These are phyloP conservation scores for Taxillus chinensis DNA, from an alignment of 164 flowering plant genomes.

Conservation along the genomic window DNA sequence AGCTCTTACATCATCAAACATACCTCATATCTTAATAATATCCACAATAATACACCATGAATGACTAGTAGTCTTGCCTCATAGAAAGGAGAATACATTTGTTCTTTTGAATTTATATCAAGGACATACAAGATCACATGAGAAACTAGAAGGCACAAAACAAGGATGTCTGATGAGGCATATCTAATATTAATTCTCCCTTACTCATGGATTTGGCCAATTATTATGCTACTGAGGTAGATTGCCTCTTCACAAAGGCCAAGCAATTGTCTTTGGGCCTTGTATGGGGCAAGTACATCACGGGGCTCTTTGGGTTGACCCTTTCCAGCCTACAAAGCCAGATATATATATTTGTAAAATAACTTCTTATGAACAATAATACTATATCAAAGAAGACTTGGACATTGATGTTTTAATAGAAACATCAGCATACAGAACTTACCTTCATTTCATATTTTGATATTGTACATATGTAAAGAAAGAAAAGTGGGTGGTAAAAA, in stretches of 20 bases:
- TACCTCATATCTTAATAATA: no score
- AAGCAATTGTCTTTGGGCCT: slow-evolving; percentile 72
- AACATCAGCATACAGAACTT: neutral
- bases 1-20: no score
- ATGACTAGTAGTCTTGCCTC: no score
- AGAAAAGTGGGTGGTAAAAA: neutral
- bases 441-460: neutral
- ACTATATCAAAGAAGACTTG: neutral
- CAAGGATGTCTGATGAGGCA: no score
- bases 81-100: no score
- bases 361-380: neutral
- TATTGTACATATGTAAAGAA: neutral
- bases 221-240: no score
- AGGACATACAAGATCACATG: no score
- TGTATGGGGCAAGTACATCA: slow-evolving; percentile 56
- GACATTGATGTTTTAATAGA: neutral
- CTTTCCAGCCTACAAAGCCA: slow-evolving; percentile 44
- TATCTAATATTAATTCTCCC: no score
- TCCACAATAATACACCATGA: no score
- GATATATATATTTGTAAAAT: neutral
- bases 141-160: no score
- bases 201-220: no score
- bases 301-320: slow-evolving; percentile 29
- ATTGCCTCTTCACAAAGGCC: slow-evolving; percentile 14
- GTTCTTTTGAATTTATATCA: no score